Conservation (phyloP, 495 filamentous ascomycete species). For the Lindgomyces ingoldianus region DNA sequence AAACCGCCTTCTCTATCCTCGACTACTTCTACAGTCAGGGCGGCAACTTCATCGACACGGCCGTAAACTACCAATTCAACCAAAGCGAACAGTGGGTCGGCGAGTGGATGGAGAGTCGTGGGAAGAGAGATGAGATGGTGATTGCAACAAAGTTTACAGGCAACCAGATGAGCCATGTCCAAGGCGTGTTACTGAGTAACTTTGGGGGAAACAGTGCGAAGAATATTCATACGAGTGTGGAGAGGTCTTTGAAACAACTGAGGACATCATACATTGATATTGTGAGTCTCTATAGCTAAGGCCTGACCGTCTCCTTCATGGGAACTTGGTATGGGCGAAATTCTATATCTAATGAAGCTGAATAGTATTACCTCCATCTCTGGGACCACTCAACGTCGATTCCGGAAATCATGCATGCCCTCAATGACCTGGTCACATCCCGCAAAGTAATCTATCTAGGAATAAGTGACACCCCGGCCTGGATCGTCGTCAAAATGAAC, state of each 20-base stretch:
- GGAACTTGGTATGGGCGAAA: too few species aligned
- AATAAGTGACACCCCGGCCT: constrained; percentile 64
- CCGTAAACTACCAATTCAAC: constrained; percentile 69
- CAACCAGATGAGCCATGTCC: constrained; percentile 38
- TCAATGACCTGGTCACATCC: constrained; percentile 57
- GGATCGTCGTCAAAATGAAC: constrained; percentile 63
- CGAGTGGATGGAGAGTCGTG: constrained; percentile 67
- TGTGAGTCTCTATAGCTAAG: constrained; percentile 26
- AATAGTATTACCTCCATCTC: constrained; percentile 35
- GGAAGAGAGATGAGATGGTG: constrained; percentile 62
- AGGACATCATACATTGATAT: constrained; percentile 66
- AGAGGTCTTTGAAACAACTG: constrained; percentile 59
- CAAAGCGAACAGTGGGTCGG: constrained; percentile 73
- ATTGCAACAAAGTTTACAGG: constrained; percentile 70
- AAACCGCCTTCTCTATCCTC: constrained; percentile 63
- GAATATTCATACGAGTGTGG: constrained; percentile 56
- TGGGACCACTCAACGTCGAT: constrained; percentile 54
- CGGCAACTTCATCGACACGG: constrained; percentile 79
- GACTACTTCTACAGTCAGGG: constrained; percentile 67
- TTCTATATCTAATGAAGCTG: too few species aligned
- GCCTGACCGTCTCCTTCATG: too few species aligned
- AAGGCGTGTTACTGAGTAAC: constrained; percentile 58
- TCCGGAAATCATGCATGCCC: constrained; percentile 61
- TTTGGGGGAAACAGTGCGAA: constrained; percentile 61
- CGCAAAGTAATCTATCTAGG: constrained; percentile 67